Percentiles rank a stretch among this genome's conserved stretches.
Conservation (phyloP, 2,329 filamentous ascomycete species). For the Cordyceps javanica region DNA sequence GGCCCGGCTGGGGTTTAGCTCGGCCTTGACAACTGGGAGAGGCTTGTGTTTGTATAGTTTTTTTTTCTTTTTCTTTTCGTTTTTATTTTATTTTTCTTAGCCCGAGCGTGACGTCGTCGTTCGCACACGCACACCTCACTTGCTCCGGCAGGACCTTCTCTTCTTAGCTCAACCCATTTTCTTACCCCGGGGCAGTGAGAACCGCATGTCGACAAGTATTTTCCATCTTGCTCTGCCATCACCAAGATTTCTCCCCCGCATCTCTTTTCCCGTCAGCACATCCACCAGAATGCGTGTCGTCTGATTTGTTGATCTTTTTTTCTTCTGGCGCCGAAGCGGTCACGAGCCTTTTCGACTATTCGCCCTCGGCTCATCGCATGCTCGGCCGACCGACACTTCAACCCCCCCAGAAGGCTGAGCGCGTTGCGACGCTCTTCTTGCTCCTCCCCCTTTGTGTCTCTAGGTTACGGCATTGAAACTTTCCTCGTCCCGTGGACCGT, state of each 20-base stretch:
- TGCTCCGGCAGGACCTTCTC: no score
- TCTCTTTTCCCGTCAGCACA: no score
- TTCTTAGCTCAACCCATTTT: not conserved
- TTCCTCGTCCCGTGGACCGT: no score
- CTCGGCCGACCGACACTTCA: not conserved
- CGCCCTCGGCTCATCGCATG: constrained; percentile 3
- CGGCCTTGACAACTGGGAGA: no score
- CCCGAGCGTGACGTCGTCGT: no score
- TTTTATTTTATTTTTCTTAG: no score
- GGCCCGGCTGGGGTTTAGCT: no score
- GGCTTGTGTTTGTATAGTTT: no score
- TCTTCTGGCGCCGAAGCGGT: not conserved
- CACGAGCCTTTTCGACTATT: not conserved
- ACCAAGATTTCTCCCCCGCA: not conserved
- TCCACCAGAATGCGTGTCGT: not conserved
- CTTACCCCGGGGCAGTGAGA: not conserved
- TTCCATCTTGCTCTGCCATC: not conserved
- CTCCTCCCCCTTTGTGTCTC: no score
- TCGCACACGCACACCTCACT: no score
- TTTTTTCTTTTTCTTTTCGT: no score
- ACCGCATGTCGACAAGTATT: not conserved
- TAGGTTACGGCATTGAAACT: no score
- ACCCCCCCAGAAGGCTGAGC: not conserved
- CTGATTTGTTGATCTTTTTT: not conserved
- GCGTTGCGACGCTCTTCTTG: not conserved